Evolutionary conservation across 805 yeast species (phyloP).

Genomic region (Groenewaldozyma salmanticensis): DNA sequence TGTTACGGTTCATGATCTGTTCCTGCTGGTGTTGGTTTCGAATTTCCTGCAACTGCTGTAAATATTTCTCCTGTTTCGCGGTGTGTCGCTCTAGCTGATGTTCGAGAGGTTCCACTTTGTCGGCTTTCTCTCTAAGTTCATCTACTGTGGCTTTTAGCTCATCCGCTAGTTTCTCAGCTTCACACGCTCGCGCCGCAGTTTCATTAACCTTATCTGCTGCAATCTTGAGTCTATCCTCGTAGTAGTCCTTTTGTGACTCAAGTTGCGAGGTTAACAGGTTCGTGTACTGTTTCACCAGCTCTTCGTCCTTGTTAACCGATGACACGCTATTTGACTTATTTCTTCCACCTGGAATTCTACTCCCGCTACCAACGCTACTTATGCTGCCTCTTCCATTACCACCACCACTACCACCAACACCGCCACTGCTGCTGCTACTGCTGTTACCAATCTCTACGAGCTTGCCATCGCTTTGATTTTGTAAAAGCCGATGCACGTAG

Average conservation of each 20-base stretch:
- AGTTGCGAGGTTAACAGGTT: conserved; percentile 68
- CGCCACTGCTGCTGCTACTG: conserved; percentile 12
- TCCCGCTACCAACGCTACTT: neutral
- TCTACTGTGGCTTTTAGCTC: conserved; percentile 7
- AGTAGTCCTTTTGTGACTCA: conserved; percentile 78
- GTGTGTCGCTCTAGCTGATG: conserved; percentile 3
- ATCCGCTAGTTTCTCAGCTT: conserved; percentile 14
- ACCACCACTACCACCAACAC: conserved; percentile 13
- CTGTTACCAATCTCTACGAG: conserved; percentile 46
- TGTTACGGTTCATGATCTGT: conserved; percentile 33
- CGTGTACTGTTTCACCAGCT: conserved; percentile 68
- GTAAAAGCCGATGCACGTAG: conserved; percentile 77
- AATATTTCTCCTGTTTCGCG: conserved; percentile 14
- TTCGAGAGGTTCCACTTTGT: neutral
- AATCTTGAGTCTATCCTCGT: conserved; percentile 43
- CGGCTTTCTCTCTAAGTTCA: conserved; percentile 1
- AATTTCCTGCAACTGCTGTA: conserved; percentile 22
- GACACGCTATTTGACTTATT: neutral
- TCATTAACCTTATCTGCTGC: conserved; percentile 23
- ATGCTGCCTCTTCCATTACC: neutral
- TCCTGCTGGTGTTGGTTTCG: conserved; percentile 38
- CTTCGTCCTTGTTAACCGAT: conserved; percentile 18
- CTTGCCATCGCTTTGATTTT: conserved; percentile 83
- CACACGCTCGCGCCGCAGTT: conserved; percentile 18
- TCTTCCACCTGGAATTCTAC: neutral